A percentile compares a stretch with the other conserved stretches of the same genome.
Evolutionary conservation across 2,329 filamentous ascomycete genomes (phyloP).

Genomic region (Plenodomus tracheiphilus): DNA sequence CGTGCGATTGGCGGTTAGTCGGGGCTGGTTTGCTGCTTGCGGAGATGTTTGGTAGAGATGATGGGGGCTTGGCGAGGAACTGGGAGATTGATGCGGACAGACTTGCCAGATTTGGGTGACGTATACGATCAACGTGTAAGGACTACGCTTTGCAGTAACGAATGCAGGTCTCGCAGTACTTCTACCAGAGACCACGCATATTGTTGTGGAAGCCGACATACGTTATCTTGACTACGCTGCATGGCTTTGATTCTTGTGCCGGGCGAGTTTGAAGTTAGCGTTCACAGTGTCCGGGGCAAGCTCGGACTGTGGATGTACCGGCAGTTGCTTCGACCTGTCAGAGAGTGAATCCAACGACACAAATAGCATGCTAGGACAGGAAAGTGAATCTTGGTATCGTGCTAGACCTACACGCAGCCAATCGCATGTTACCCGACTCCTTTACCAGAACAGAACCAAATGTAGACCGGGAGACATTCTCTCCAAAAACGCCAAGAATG

Average conservation of each 20-base stretch:
- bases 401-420: not conserved
- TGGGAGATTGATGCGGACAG: conserved; percentile 12
- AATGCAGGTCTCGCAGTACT: not conserved
- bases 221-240: not conserved
- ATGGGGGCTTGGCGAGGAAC: not conserved
- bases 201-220: not conserved
- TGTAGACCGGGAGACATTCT: not conserved
- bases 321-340: not conserved
- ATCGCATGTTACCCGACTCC: not conserved
- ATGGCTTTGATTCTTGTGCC: not conserved
- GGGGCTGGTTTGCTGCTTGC: not conserved
- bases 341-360: not conserved
- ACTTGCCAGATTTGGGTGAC: conserved; percentile 21
- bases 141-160: conserved; percentile 9
- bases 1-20: conserved; percentile 12
- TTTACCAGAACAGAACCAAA: not conserved
- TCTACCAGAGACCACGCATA: not conserved
- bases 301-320: not conserved
- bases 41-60: not conserved
- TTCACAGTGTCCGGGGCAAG: not conserved
- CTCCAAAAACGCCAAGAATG: not conserved
- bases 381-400: not conserved
- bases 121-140: conserved; percentile 4
- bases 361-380: not conserved
- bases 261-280: not conserved